Evolutionary conservation across 2,329 filamentous ascomycete genomes (phyloP).

Genomic region (Penicillium fuscoglaucum): DNA sequence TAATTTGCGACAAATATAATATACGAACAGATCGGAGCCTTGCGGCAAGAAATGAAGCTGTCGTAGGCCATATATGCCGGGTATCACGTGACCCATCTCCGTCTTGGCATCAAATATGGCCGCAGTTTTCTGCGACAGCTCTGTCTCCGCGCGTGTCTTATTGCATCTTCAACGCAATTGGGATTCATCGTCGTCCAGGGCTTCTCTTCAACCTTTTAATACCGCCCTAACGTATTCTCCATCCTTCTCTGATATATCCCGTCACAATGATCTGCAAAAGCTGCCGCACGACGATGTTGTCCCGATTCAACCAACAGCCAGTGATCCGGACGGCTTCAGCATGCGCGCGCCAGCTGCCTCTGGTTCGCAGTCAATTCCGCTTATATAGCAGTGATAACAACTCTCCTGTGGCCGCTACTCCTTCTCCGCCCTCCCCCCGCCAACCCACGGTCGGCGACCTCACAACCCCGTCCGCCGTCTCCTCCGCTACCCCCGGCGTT

Average conservation of each 20-base stretch:
- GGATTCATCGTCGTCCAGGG: not conserved
- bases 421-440: constrained; percentile 35
- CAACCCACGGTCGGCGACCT: constrained; percentile 35
- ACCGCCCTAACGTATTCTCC: not conserved
- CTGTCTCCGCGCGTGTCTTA: constrained; percentile 13
- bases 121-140: constrained; percentile 35
- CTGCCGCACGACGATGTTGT: constrained; percentile 43
- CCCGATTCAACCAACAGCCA: constrained; percentile 38
- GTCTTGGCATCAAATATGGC: constrained; percentile 41
- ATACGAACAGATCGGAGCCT: not conserved
- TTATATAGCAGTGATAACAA: constrained; percentile 35
- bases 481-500: constrained; percentile 42
- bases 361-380: constrained; percentile 34
- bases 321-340: constrained; percentile 31
- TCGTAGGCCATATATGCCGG: not conserved
- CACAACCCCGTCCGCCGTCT: constrained; percentile 39
- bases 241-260: not conserved
- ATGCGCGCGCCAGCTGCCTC: constrained; percentile 31
- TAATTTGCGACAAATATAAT: not conserved
- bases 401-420: constrained; percentile 29
- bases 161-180: constrained; percentile 7
- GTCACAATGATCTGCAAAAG: constrained; percentile 44
- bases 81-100: constrained; percentile 31
- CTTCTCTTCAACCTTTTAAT: not conserved
- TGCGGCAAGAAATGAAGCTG: not conserved